These are phyloP conservation scores for Xylaria sp. DNA, from an alignment of 2,329 filamentous ascomycete species.

Conservation along the genomic window DNA sequence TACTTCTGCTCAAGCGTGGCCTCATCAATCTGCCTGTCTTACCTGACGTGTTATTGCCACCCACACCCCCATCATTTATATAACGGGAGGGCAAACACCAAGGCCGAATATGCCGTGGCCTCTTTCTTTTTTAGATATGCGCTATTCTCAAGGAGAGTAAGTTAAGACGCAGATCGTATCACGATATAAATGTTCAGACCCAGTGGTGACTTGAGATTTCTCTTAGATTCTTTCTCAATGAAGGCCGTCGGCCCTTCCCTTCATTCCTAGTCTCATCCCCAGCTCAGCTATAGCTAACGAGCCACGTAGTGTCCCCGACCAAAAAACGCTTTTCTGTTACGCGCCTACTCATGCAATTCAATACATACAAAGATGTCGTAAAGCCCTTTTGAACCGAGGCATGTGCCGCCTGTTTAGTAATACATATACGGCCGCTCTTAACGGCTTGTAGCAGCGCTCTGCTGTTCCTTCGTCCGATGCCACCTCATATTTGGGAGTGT, in stretches of 20 bases:
- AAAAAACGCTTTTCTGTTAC: slow-evolving; percentile 15
- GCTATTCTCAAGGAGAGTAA: not conserved
- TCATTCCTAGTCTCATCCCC: not conserved
- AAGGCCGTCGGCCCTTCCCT: not conserved
- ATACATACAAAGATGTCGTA: slow-evolving; percentile 34
- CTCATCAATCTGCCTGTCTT: not conserved
- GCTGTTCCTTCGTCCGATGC: not conserved
- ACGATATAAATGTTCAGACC: not conserved
- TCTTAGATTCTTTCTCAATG: slow-evolving; percentile 18
- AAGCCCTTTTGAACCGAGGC: slow-evolving; percentile 35
- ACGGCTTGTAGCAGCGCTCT: slow-evolving; percentile 32
- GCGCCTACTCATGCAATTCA: slow-evolving; percentile 32
- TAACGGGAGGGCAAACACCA: not conserved
- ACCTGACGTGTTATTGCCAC: too few relatives aligned
- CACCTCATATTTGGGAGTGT: not conserved
- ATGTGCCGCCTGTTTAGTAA: slow-evolving; percentile 41
- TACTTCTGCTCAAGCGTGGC: not conserved
- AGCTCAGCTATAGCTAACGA: slow-evolving; percentile 23
- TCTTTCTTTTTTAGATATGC: not conserved
- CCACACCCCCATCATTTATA: not conserved
- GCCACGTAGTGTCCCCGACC: slow-evolving; percentile 24
- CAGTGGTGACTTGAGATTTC: slow-evolving; percentile 22
- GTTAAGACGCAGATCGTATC: not conserved
- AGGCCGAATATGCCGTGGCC: not conserved
- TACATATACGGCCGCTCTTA: slow-evolving; percentile 43